Evolutionary conservation across 257 asterid genomes (phyloP).

Genomic region (Cruciata laevipes): DNA sequence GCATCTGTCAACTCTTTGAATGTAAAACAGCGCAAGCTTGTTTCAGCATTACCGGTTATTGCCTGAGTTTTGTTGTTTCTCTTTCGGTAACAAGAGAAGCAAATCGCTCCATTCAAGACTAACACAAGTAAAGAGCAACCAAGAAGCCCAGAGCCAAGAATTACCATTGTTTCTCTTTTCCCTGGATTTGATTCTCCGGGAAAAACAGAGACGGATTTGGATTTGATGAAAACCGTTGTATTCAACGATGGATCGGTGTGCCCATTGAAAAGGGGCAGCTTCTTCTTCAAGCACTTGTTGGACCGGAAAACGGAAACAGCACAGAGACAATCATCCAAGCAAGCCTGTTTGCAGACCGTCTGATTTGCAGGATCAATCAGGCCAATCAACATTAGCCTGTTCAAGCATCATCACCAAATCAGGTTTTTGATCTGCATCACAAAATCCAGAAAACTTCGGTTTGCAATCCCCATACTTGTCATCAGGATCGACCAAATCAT

Average conservation of each 20-base stretch:
- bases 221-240: constrained; percentile 22
- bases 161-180: constrained; percentile 22
- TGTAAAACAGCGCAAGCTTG: constrained; percentile 17
- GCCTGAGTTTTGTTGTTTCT: background rate
- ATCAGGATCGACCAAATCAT: constrained; percentile 5
- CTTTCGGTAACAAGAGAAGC: constrained; percentile 17
- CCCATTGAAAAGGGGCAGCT: constrained; percentile 34
- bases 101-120: constrained; percentile 23
- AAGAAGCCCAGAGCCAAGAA: constrained; percentile 35
- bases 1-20: constrained; percentile 21
- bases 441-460: background rate
- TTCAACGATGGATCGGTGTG: background rate
- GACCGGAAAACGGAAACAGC: constrained; percentile 24
- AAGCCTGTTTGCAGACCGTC: constrained; percentile 25
- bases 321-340: constrained; percentile 44
- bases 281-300: constrained; percentile 36
- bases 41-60: background rate
- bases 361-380: background rate
- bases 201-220: background rate
- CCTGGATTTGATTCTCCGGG: background rate
- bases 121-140: constrained; percentile 44
- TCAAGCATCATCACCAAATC: background rate
- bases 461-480: background rate
- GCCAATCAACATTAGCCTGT: constrained; percentile 15
- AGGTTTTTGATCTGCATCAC: background rate